Conservation (phyloP, 495 filamentous ascomycete genomes). For the Penicillium macrosclerotiorum region DNA sequence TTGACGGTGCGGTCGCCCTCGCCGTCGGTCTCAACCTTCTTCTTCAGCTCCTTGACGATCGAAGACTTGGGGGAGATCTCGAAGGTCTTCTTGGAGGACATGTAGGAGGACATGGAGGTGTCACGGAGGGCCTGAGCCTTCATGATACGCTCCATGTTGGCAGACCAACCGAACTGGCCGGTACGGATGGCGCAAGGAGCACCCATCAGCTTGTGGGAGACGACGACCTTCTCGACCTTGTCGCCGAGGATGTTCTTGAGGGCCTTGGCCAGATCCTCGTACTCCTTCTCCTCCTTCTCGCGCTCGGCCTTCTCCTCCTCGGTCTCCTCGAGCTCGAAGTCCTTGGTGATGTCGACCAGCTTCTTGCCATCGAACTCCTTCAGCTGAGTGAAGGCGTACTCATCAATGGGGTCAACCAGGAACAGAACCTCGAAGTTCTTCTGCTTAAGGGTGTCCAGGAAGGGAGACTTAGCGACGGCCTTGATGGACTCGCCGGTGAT, state of each 20-base stretch:
- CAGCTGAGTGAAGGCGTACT: conserved; percentile 99
- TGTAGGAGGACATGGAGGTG: conserved; percentile 99
- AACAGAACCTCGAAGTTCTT: conserved; percentile 99
- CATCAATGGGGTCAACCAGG: conserved; percentile 98
- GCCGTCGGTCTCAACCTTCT: conserved; percentile 95
- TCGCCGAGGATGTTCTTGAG: conserved; percentile 99
- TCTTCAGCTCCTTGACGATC: conserved; percentile 98
- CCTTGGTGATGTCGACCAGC: conserved; percentile 99
- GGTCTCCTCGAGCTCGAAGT: conserved; percentile 99
- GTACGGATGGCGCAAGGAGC: conserved; percentile 98
- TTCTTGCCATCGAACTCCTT: conserved; percentile 99
- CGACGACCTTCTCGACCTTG: conserved; percentile 99
- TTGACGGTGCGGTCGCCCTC: conserved; percentile 98
- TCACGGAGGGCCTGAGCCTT: conserved; percentile 99
- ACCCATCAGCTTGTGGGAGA: conserved; percentile 95
- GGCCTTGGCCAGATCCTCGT: conserved; percentile 85
- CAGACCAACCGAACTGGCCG: conserved; percentile 99
- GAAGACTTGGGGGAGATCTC: conserved; percentile 98
- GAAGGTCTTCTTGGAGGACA: conserved; percentile 99
- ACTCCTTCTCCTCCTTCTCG: conserved; percentile 98
- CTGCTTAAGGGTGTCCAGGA: conserved; percentile 98
- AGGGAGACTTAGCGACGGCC: conserved; percentile 95
- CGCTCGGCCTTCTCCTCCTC: conserved; percentile 98
- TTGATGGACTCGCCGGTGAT: conserved; percentile 99
- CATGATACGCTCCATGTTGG: conserved; percentile 99